Evolutionary conservation across 2,329 filamentous ascomycete species (phyloP).

Genomic region (Eutypella sp.): DNA sequence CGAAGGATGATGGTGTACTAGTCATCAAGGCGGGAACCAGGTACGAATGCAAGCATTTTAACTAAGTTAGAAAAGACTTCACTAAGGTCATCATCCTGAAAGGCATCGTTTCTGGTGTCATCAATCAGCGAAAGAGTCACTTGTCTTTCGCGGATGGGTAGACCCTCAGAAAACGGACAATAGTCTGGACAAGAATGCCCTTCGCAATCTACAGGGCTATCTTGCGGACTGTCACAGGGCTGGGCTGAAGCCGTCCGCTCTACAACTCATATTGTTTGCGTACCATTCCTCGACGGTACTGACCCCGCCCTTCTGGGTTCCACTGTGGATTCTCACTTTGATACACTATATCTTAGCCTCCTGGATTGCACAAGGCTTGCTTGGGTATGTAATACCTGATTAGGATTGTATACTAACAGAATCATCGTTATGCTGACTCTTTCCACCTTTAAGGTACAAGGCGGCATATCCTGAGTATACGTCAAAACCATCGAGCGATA

Average conservation of each 20-base stretch:
- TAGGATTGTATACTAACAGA: too few relatives aligned
- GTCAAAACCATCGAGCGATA: too few relatives aligned
- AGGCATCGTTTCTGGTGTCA: constrained; percentile 16
- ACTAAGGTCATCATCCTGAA: not conserved
- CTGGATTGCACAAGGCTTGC: constrained; percentile 5
- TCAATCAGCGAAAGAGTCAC: constrained; percentile 6
- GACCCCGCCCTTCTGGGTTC: constrained; percentile 14
- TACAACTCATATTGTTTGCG: constrained; percentile 12
- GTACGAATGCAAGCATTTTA: constrained; percentile 1
- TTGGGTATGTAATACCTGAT: constrained; percentile 10
- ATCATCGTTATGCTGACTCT: too few relatives aligned
- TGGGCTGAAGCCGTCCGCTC: constrained; percentile 7
- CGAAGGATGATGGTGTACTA: constrained; percentile 11
- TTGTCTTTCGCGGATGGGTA: constrained; percentile 13
- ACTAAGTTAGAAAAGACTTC: not conserved
- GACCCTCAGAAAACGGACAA: constrained; percentile 10
- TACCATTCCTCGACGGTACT: constrained; percentile 9
- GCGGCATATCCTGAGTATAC: too few relatives aligned
- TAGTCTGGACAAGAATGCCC: constrained; percentile 10
- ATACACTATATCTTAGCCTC: constrained; percentile 9
- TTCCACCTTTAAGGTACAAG: too few relatives aligned
- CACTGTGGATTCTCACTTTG: constrained; percentile 6
- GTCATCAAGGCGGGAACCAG: constrained; percentile 6
- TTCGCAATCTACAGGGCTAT: constrained; percentile 14
- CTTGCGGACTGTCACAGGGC: constrained; percentile 8